Evolutionary conservation across 139 green algal species (phyloP).

Genomic region (Eudorina sp.): DNA sequence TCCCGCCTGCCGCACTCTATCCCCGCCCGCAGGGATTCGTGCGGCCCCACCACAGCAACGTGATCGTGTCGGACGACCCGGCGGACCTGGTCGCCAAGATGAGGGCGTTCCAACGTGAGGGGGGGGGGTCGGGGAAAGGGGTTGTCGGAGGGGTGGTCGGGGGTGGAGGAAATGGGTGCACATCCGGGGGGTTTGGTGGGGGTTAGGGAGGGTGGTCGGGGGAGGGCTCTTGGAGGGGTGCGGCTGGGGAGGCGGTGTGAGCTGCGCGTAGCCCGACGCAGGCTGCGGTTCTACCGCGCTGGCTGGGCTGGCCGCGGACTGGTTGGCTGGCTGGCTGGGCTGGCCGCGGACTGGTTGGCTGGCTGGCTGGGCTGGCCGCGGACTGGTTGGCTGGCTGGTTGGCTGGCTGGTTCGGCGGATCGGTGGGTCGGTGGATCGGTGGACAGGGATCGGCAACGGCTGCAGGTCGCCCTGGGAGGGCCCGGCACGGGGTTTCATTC

Average conservation of each 20-base stretch:
- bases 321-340: no score
- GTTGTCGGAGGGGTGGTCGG: background rate
- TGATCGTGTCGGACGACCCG: slow-evolving; percentile 56
- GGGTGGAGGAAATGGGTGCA: background rate
- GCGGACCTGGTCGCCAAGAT: slow-evolving; percentile 56
- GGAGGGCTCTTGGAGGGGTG: no score
- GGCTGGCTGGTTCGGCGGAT: no score
- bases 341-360: no score
- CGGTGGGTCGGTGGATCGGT: no score
- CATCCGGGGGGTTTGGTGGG: background rate
- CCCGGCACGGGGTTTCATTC: no score
- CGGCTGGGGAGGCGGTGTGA: background rate
- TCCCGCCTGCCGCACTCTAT: background rate
- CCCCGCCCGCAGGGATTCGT: slow-evolving; percentile 55
- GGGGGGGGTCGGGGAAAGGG: no score
- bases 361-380: no score
- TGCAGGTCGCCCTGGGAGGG: no score
- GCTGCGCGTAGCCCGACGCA: background rate
- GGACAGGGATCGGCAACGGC: no score
- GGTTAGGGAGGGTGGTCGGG: background rate
- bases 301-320: no score
- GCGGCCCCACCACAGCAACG: slow-evolving; percentile 39
- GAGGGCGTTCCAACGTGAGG: slow-evolving; percentile 48
- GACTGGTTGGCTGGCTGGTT: no score
- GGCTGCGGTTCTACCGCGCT: background rate